Evolutionary conservation across 2,329 filamentous ascomycete genomes (phyloP), one percentile per base, ranked within the genome.

Genomic region (Colletotrichum magnum): DNA sequence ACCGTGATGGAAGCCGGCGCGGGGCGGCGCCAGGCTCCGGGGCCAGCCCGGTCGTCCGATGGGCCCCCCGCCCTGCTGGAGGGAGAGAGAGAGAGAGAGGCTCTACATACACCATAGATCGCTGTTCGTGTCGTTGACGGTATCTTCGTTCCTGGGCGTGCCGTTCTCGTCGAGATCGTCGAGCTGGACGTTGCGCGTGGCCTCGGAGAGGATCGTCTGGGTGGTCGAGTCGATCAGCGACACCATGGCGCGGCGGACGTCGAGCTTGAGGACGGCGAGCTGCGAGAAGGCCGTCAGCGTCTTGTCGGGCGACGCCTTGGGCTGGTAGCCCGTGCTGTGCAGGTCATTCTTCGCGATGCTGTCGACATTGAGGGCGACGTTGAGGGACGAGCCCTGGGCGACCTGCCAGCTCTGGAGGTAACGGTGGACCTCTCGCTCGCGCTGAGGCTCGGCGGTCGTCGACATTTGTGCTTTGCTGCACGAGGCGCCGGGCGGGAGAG

Each of bases 201-300:
- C 83, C 72, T 88, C 86, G 45, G 85, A 85, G 50, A 88, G 79
- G 57, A 88, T 82, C 64, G 84, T 86, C 75, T 88, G 84, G 12
- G 77, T 79, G 3, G 78, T 76, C 5, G 76, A 75, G 69, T 85
- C 84, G 59, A 87, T 82, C 18, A 88, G 76, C 58, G 84, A 85
- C 24, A 88, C 81, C 77, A 88, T 82, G 50, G 80, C 81, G 45
- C 86, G 81, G 69, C 84, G 82, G 32, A 81, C 81, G 16, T 81
- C 78, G 48, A 87, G 77, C 1, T 85, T 79, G 63, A 88, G 79
- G 10, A 85, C 79, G 36, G 82, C 83, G 26, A 89, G 78, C 74
- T 89, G 87, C 5, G 86, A 84, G 64, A 85, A 83, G 4, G 83
- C 81, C 0, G 82, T 84, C 18, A 87, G 76, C 5, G 79, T 74